Base-by-base conservation (phyloP, 148 eudicot species). In the Gaultheria prostrata region DNA sequence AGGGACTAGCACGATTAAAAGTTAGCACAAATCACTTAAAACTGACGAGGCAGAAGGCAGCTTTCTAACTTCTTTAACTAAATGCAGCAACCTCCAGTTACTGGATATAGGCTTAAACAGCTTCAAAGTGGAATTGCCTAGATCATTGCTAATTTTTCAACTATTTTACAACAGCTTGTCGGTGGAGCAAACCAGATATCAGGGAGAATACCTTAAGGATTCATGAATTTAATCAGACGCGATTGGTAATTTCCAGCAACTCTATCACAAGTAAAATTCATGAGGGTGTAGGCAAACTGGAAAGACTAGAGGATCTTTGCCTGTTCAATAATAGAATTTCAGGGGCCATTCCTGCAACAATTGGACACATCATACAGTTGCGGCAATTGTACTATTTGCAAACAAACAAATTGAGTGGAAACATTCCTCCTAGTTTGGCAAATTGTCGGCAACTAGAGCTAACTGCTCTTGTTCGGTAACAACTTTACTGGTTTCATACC, bases 1-100 rank as follows among this genome's bases (percentile, higher is more conserved):
- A 32, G 32, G 20, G 12, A 15, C 73, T 87, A 48, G 1, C 14
- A 4, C 1, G 1, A 3, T 18, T 87, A 1, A 0, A 13, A 3
- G 3, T 87, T 0, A 0, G 9, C 0, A 0, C 4, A 3, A 84
- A 82, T 35, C 26, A 54, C 1, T 6, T 87, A 5, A 39, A 39
- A 83, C 74, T 2, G 43, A 20, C 5, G 61, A 59, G n/a, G 51
- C 33, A 15, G 57, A 84, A 13, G 88, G 78, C 3, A 83, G 72
- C 21, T 84, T 84, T 49, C 67, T 84, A 33, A 72, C 80, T 28
- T 69, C 89, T 3, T 63, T 87, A 51, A 59, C 86, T 0, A 84
- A 84, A 26, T 84, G 86, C 80, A 75, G 78, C 7, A 82, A 26
- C 8, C 78, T 87, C 35, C 9, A 13, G 30, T 2, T 0, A 21